Conservation (phyloP, 164 flowering plant species). For the Protea cynaroides region DNA sequence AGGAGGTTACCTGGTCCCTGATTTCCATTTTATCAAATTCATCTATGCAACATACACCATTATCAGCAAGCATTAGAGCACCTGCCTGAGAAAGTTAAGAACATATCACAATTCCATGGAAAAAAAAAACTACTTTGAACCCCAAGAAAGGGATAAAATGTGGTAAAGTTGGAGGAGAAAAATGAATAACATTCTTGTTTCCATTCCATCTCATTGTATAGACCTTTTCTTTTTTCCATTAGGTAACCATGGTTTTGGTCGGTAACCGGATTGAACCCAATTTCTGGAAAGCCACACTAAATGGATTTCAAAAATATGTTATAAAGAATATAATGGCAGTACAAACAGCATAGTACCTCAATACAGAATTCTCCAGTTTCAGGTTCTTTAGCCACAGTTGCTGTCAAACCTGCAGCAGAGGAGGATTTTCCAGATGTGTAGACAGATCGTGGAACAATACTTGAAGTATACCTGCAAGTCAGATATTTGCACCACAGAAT, state of each 20-base stretch:
- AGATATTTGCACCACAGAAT: not conserved
- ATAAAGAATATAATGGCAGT: not conserved
- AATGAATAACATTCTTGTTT: no score
- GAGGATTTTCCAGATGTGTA: constrained; percentile 98
- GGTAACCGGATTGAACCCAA: not conserved
- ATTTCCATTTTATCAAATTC: constrained; percentile 98
- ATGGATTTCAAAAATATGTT: not conserved
- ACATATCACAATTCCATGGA: not conserved
- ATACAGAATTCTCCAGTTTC: constrained; percentile 99
- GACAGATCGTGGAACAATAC: constrained; percentile 88
- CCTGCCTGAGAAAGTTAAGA: constrained; percentile 62
- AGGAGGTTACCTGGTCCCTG: constrained; percentile 72
- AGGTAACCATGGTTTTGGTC: not conserved
- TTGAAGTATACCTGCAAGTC: constrained; percentile 61
- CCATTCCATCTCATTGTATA: no score
- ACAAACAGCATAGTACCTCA: constrained; percentile 47
- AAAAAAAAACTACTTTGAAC: not conserved
- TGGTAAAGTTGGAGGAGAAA: no score
- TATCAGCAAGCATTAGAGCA: constrained; percentile 97
- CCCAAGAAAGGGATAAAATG: no score
- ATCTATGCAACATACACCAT: constrained; percentile 95
- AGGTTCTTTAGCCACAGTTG: constrained; percentile 98
- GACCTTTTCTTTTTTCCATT: no score
- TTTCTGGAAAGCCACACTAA: not conserved
- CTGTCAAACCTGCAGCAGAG: constrained; percentile 99